Base-by-base conservation (phyloP, 768 basidiomycete genomes). In the Leucogyrophana mollusca region DNA sequence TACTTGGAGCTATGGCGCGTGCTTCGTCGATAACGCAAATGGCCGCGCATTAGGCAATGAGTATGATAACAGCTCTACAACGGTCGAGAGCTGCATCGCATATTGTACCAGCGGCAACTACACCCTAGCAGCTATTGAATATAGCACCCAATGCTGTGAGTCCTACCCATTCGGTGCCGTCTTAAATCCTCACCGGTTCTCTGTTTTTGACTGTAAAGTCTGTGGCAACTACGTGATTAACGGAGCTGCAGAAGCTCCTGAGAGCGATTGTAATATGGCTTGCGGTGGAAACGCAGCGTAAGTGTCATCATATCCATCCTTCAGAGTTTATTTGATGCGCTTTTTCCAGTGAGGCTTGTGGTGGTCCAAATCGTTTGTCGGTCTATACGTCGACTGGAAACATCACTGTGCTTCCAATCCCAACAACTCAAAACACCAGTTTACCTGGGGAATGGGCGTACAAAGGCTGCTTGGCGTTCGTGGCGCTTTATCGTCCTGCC, bases 101-200 rank as follows among this genome's bases (percentile, higher is more conserved):
- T 60, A 70, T 21, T 94, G 92, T 62, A 55, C 55, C 0, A 57
- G 69, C 2, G 67, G 71, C 50, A 79, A 80, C 48, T 89, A 74
- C 64, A 78, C 82, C 0, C 55, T 89, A 34, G 88, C 87, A 4
- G 90, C 80, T 13, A 68, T 78, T 33, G 90, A 94, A 61, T 94
- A 76, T 47, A 61, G 74, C 36, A 59, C 59, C 3, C 71, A 78
- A 49, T 74, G 73, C 46, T 72, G 80, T 82, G 53, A 55, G 77
- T 72, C 4, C 20, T 34, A 10, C 38, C 5, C 36, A n/a, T 33
- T 22, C 32, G 22, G 7, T 45, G 46, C 40, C 14, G 35, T 44
- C 34, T 25, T 46, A 32, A 20, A 22, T 45, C 34, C 39, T 34
- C 32, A 34, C 5, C 47, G 48, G 25, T 52, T 41, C 7, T 44